These are phyloP conservation scores for Colletotrichum navitas DNA, from an alignment of 2,329 filamentous ascomycete genomes.

Conservation along the genomic window DNA sequence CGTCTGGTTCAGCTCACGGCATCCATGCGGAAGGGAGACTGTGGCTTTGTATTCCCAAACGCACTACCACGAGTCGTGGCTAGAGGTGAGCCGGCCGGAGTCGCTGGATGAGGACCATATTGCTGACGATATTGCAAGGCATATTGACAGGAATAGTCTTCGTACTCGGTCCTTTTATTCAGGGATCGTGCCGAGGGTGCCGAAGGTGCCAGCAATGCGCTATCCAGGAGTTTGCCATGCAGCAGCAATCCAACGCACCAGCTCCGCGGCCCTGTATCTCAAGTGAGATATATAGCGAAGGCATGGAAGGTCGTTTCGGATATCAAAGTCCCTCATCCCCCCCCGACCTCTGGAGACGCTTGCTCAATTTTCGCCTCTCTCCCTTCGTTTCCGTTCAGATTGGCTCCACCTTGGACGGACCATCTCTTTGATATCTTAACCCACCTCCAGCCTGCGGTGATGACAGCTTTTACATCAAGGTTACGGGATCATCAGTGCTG, in stretches of 20 bases:
- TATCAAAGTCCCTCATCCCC: not conserved
- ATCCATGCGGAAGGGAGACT: no score
- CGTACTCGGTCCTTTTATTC: not conserved
- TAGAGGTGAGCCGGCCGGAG: not conserved
- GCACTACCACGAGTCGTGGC: not conserved
- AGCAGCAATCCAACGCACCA: not conserved
- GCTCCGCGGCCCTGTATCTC: not conserved
- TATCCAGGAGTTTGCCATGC: not conserved
- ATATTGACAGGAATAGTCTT: not conserved
- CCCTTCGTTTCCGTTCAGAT: not conserved
- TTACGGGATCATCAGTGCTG: conserved; percentile 39
- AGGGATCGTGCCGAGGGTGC: not conserved
- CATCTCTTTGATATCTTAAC: not conserved
- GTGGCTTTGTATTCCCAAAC: not conserved
- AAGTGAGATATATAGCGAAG: not conserved
- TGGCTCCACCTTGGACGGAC: not conserved
- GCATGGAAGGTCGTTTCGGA: not conserved
- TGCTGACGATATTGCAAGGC: not conserved
- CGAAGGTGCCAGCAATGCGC: no score
- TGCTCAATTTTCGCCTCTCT: not conserved
- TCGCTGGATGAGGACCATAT: not conserved
- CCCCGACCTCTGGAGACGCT: not conserved
- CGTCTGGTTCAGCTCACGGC: not conserved
- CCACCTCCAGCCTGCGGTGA: conserved; percentile 43
- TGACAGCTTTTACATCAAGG: conserved; percentile 43